phyloP scores from a whole-genome alignment of 78 protist genomes.

The Trichosphaerium sp. region DNA sequence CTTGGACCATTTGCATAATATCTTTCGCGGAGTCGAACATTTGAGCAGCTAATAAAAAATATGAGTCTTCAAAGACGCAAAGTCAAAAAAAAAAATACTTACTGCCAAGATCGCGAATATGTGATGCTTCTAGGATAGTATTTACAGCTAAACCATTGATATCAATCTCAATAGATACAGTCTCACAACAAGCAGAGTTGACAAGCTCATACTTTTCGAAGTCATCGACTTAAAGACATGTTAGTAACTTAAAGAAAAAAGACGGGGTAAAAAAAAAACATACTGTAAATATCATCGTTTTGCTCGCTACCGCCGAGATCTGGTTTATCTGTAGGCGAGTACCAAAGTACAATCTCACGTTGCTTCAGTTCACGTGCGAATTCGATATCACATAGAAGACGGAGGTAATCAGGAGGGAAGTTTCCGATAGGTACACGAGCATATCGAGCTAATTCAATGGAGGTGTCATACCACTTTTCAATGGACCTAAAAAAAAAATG shows the following conservation, averaged over 20 bases:
- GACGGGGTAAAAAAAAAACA: not conserved
- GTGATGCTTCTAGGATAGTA: slow-evolving; percentile 53
- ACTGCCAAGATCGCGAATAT: slow-evolving; percentile 7
- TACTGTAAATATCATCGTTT: slow-evolving; percentile 31
- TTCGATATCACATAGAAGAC: slow-evolving; percentile 24
- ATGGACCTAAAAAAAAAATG: slow-evolving; percentile 41
- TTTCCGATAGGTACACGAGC: slow-evolving; percentile 74
- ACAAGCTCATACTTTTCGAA: no score
- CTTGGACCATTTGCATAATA: not conserved
- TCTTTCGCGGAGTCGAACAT: not conserved
- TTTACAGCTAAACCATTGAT: slow-evolving; percentile 48
- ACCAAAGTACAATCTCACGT: slow-evolving; percentile 53
- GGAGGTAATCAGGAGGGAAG: slow-evolving; percentile 31
- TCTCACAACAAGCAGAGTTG: slow-evolving; percentile 11
- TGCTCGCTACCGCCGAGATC: slow-evolving; percentile 81
- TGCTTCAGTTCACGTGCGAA: slow-evolving; percentile 36
- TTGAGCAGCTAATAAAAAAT: not conserved
- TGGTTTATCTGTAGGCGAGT: slow-evolving; percentile 37
- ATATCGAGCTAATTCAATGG: slow-evolving; percentile 45
- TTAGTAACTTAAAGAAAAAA: not conserved
- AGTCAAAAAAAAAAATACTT: no score
- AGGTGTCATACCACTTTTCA: slow-evolving; percentile 3
- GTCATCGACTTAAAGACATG: slow-evolving; percentile 16
- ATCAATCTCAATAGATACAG: slow-evolving; percentile 61
- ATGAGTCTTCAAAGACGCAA: not conserved